A percentile compares a stretch with the other conserved stretches of the same genome.
Evolutionary conservation across 1,139 yeast species (phyloP).

Genomic region (Arxiozyma bovina): DNA sequence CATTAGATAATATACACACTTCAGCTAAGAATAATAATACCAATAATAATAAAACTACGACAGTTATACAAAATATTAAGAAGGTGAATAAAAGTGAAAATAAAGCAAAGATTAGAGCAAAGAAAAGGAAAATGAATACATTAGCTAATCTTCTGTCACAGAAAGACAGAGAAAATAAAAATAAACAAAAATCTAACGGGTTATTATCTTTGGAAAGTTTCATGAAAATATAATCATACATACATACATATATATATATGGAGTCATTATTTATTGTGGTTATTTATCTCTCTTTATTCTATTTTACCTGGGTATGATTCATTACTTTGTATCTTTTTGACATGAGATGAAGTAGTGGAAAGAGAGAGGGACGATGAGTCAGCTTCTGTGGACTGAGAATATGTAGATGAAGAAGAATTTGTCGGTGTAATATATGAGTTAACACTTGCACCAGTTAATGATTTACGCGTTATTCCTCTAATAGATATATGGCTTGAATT

Average conservation of each 20-base stretch:
- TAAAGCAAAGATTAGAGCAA: slow-evolving; percentile 29
- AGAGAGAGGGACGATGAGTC: neutral
- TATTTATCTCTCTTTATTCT: neutral
- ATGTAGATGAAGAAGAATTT: neutral
- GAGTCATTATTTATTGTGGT: neutral
- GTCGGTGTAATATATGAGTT: neutral
- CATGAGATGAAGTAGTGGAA: neutral
- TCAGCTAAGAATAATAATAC: neutral
- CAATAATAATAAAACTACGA: neutral
- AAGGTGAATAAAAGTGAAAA: neutral
- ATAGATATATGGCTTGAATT: slow-evolving; percentile 7
- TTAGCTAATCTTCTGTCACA: slow-evolving; percentile 34
- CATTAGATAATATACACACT: neutral
- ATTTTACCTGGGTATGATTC: neutral
- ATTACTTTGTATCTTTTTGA: neutral
- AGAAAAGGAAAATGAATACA: slow-evolving; percentile 32
- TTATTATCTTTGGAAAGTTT: slow-evolving; percentile 44
- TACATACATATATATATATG: slow-evolving; percentile 4
- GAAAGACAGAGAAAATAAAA: slow-evolving; percentile 37
- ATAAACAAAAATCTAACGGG: slow-evolving; percentile 22
- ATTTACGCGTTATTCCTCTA: slow-evolving; percentile 20
- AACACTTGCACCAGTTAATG: slow-evolving; percentile 17
- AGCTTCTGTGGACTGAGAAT: neutral
- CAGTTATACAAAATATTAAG: too few relatives aligned
- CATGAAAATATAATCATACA: slow-evolving; percentile 28